phyloP scores from a whole-genome alignment of 1,284 basidiomycete species.

The Marasmius oreades region DNA sequence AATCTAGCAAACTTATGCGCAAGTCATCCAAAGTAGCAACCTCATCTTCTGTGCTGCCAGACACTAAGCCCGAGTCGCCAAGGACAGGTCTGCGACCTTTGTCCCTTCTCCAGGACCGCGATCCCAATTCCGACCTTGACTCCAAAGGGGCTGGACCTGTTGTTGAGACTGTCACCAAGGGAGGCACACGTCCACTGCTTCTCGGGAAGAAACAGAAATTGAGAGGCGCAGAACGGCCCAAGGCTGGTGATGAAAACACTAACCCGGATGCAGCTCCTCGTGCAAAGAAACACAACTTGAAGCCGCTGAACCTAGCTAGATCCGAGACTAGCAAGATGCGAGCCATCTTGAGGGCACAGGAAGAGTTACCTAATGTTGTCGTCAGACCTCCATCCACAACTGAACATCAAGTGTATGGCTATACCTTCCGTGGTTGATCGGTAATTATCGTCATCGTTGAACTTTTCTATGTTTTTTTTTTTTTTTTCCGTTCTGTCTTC shows the following conservation, averaged over 20 bases:
- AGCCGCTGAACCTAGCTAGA: slow-evolving; percentile 52
- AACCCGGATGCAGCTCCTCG: slow-evolving; percentile 24
- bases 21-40: slow-evolving; percentile 30
- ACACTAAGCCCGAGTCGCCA: slow-evolving; percentile 31
- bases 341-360: slow-evolving; percentile 37
- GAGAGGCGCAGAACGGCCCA: slow-evolving; percentile 24
- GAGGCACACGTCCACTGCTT: slow-evolving; percentile 46
- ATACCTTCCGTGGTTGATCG: slow-evolving; percentile 31
- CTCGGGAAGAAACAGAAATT: slow-evolving; percentile 50
- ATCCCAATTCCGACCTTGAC: slow-evolving; percentile 31
- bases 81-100: slow-evolving; percentile 53
- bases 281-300: slow-evolving; percentile 40
- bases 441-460: slow-evolving; percentile 1
- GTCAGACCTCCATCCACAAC: slow-evolving; percentile 41
- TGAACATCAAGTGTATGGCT: slow-evolving; percentile 32
- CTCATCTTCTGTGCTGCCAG: slow-evolving; percentile 18
- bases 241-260: slow-evolving; percentile 41
- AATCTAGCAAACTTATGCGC: slow-evolving; percentile 43
- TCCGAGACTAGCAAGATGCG: slow-evolving; percentile 61
- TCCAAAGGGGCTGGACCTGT: slow-evolving; percentile 12
- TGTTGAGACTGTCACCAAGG: slow-evolving; percentile 15
- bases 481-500: neutral
- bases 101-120: slow-evolving; percentile 59
- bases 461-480: neutral
- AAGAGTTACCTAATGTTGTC: slow-evolving; percentile 42